Conservation (phyloP, 2,329 filamentous ascomycete genomes). For the Amauroascus niger region DNA sequence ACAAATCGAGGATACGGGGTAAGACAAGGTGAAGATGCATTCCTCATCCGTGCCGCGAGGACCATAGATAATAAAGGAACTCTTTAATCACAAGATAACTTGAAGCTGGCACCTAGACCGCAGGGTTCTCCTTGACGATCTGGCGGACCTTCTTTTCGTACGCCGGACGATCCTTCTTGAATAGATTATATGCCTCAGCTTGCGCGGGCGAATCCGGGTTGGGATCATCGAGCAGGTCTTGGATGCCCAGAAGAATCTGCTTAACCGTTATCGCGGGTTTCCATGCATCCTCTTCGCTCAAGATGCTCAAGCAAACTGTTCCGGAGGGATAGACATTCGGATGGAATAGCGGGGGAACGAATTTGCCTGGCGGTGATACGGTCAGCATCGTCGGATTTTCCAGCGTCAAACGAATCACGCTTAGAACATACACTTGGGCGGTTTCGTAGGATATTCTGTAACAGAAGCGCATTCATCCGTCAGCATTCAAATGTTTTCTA, state of each 20-base stretch:
- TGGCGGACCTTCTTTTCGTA: constrained; percentile 83
- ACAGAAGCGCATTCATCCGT: constrained; percentile 6
- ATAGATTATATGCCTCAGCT: constrained; percentile 93
- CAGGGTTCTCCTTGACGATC: constrained; percentile 81
- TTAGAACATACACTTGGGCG: constrained; percentile 74
- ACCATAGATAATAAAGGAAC: not conserved
- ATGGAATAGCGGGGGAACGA: constrained; percentile 89
- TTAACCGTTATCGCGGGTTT: constrained; percentile 98
- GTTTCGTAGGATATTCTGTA: constrained; percentile 93
- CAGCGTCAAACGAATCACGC: not conserved
- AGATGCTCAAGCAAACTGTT: constrained; percentile 90
- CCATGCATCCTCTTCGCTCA: constrained; percentile 98
- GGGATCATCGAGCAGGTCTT: constrained; percentile 89
- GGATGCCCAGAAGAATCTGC: constrained; percentile 90
- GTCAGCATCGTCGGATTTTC: not conserved
- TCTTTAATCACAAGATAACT: constrained; percentile 1
- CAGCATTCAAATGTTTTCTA: not conserved
- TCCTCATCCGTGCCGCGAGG: not conserved
- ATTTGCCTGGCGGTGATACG: constrained; percentile 61
- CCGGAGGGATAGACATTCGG: constrained; percentile 98
- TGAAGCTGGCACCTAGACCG: constrained; percentile 43
- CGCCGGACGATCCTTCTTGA: constrained; percentile 75
- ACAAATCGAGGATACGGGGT: not conserved
- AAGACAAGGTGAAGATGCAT: not conserved
- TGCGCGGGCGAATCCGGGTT: constrained; percentile 96